A percentile compares a stretch with the other conserved stretches of the same genome.
phyloP scores from a whole-genome alignment of 2,329 filamentous ascomycete genomes.

The Akanthomyces uredinophilus region DNA sequence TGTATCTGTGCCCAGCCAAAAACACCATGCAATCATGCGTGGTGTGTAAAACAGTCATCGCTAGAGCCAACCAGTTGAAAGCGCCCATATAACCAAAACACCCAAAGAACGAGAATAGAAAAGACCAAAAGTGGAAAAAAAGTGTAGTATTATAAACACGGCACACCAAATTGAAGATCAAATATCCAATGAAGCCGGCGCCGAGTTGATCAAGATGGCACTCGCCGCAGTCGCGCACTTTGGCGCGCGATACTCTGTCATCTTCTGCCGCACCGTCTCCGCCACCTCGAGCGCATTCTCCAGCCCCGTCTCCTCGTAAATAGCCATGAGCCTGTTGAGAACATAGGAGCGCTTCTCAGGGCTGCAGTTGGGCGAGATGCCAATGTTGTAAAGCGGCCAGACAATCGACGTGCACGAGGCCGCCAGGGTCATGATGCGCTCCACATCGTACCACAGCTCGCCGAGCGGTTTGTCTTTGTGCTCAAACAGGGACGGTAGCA shows the following conservation, averaged over 20 bases:
- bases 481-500: conserved; percentile 22
- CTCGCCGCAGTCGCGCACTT: not conserved
- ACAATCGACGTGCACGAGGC: conserved; percentile 44
- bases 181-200: not conserved
- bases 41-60: not conserved
- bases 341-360: conserved; percentile 38
- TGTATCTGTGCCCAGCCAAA: not conserved
- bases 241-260: conserved; percentile 3
- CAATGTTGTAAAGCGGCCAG: conserved; percentile 46
- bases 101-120: not conserved
- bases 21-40: not conserved
- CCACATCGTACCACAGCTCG: conserved; percentile 26
- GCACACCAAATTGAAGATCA: not conserved
- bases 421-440: conserved; percentile 44
- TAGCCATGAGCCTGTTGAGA: conserved; percentile 38
- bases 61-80: not conserved
- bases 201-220: not conserved
- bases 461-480: conserved; percentile 24
- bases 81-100: not conserved
- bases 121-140: too few species aligned
- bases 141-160: not conserved
- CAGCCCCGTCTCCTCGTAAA: conserved; percentile 42
- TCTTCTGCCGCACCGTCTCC: conserved; percentile 28
- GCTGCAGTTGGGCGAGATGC: conserved; percentile 42
- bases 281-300: conserved; percentile 41